These are phyloP conservation scores for Cyberlindnera meyerae DNA, from an alignment of 805 yeast genomes.

Conservation along the genomic window DNA sequence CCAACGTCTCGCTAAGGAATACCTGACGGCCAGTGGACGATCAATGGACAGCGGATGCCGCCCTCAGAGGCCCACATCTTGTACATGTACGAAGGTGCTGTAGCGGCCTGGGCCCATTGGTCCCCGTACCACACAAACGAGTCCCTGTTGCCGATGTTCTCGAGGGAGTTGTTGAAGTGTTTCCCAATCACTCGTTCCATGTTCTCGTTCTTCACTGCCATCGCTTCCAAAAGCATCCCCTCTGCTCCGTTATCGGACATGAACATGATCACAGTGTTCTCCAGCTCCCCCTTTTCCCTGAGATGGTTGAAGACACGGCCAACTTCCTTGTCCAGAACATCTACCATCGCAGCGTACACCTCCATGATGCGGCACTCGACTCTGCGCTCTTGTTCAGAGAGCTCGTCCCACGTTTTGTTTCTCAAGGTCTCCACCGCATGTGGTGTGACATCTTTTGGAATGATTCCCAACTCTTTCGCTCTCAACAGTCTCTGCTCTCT, in stretches of 20 bases:
- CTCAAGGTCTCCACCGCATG: constrained; percentile 38
- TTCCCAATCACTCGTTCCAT: constrained; percentile 21
- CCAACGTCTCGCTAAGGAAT: constrained; percentile 23
- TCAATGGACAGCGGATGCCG: constrained; percentile 53
- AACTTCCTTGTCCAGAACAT: constrained; percentile 44
- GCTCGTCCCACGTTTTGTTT: constrained; percentile 39
- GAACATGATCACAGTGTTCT: constrained; percentile 52
- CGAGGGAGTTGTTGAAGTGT: constrained; percentile 39
- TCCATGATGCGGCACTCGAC: constrained; percentile 45
- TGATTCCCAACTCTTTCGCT: constrained; percentile 42
- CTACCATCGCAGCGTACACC: constrained; percentile 62
- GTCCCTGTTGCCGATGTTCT: constrained; percentile 43
- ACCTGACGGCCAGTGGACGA: constrained; percentile 40
- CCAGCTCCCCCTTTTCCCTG: constrained; percentile 39
- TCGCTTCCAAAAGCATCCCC: constrained; percentile 53
- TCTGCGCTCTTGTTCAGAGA: constrained; percentile 33
- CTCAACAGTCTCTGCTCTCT: constrained; percentile 34
- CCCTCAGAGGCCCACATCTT: constrained; percentile 59
- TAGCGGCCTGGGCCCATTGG: constrained; percentile 60
- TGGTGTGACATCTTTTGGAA: constrained; percentile 40
- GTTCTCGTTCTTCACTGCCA: constrained; percentile 34
- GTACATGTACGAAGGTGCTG: constrained; percentile 50
- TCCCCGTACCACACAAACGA: constrained; percentile 51
- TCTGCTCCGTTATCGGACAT: constrained; percentile 67
- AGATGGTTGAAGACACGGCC: constrained; percentile 44